A percentile compares a stretch with the other conserved stretches of the same genome.
These are phyloP conservation scores for Diaporthe capsici DNA, from an alignment of 2,329 filamentous ascomycete species.

Conservation along the genomic window DNA sequence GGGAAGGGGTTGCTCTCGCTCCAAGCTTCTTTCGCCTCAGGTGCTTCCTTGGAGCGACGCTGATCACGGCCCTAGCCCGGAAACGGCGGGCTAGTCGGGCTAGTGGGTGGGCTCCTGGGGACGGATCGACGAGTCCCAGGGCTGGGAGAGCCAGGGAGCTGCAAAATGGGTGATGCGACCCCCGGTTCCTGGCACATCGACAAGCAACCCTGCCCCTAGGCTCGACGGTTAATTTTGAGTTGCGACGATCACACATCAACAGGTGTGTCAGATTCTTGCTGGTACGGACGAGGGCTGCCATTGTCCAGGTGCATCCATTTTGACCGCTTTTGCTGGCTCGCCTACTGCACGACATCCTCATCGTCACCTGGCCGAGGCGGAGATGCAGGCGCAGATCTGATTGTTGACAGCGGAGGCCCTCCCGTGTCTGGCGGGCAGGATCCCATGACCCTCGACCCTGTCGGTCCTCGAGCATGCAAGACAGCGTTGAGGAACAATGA, in stretches of 20 bases:
- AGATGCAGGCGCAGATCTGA: conserved; percentile 13
- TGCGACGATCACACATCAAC: conserved; percentile 38
- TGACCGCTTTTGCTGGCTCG: conserved; percentile 26
- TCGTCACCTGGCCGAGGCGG: conserved; percentile 14
- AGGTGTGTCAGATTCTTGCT: conserved; percentile 34
- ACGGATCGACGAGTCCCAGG: conserved; percentile 34
- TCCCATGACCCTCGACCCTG: conserved; percentile 20
- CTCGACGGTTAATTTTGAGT: conserved; percentile 37
- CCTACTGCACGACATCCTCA: conserved; percentile 25
- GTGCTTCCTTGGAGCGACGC: conserved; percentile 30
- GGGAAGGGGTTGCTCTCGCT: conserved; percentile 18
- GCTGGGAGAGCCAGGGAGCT: conserved; percentile 25
- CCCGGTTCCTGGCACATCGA: conserved; percentile 37
- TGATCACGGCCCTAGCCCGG: conserved; percentile 16
- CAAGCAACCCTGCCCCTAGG: conserved; percentile 38
- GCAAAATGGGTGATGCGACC: conserved; percentile 33
- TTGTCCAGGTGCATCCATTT: conserved; percentile 22
- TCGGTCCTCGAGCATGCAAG: conserved; percentile 15
- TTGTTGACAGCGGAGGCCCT: conserved; percentile 21
- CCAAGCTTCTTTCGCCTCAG: conserved; percentile 31
- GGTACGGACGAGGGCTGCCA: conserved; percentile 30
- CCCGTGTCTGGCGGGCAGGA: conserved; percentile 18
- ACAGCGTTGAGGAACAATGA: conserved; percentile 15
- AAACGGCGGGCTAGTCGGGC: conserved; percentile 17
- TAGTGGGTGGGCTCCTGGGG: conserved; percentile 24